A percentile compares a stretch with the other conserved stretches of the same genome.
Conservation (phyloP, 345 rosid genomes). For the Citrus australasica region DNA sequence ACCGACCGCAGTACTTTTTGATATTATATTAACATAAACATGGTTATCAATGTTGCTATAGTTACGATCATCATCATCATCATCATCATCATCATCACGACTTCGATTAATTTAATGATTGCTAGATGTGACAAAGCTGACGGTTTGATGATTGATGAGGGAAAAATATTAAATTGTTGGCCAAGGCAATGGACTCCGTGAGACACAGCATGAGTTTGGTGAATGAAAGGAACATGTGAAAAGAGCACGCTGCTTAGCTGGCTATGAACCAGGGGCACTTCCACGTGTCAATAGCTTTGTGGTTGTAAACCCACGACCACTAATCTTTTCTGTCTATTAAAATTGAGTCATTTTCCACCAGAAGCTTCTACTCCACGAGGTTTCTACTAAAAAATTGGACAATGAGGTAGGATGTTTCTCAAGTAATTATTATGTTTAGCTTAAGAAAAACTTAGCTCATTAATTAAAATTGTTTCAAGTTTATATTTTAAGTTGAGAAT, state of each 20-base stretch:
- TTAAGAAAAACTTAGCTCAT: too few relatives aligned
- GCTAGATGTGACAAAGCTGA: background rate
- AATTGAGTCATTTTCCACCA: background rate
- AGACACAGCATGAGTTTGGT: slow-evolving; percentile 18
- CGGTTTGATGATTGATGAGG: background rate
- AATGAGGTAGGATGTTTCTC: too few relatives aligned
- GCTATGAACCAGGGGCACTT: background rate
- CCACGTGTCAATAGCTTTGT: slow-evolving; percentile 20
- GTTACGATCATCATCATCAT: slow-evolving; percentile 12
- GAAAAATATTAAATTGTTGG: background rate
- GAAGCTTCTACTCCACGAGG: too few relatives aligned
- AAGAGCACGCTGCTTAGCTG: background rate
- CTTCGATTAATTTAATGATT: slow-evolving; percentile 25
- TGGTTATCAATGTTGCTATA: slow-evolving; percentile 19
- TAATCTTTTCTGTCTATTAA: background rate
- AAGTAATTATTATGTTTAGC: too few relatives aligned
- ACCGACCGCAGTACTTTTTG: slow-evolving; percentile 23
- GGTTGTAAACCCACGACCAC: slow-evolving; percentile 17
- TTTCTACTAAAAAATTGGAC: too few relatives aligned
- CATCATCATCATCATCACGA: background rate
- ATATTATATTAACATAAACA: slow-evolving; percentile 5
- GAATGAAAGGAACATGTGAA: slow-evolving; percentile 9
- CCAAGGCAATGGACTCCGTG: slow-evolving; percentile 17
- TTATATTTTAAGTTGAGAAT: too few relatives aligned
- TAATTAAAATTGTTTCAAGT: too few relatives aligned